These are phyloP conservation scores for Paradendryphiella salina DNA, from an alignment of 2,329 filamentous ascomycete species.

Conservation along the genomic window DNA sequence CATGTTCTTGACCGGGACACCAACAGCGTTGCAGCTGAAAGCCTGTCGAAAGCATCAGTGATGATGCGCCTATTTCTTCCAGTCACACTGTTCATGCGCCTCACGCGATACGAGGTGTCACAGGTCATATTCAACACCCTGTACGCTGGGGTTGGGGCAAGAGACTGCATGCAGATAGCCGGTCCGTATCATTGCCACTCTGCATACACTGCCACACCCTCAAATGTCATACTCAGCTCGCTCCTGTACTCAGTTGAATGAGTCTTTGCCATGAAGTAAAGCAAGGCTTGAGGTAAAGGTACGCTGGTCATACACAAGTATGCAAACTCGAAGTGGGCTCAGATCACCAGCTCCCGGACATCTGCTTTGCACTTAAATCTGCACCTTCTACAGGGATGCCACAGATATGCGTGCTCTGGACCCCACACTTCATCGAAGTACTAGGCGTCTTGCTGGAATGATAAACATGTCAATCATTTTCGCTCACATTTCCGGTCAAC, in stretches of 20 bases:
- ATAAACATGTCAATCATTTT: neutral
- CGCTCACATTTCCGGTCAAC: neutral
- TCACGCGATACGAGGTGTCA: neutral
- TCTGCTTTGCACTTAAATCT: neutral
- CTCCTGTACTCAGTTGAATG: too few relatives aligned
- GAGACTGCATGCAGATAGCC: too few relatives aligned
- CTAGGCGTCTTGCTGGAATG: neutral
- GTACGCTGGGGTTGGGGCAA: too few relatives aligned
- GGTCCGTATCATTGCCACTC: too few relatives aligned
- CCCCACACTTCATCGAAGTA: neutral
- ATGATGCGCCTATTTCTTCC: neutral
- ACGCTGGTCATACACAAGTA: too few relatives aligned
- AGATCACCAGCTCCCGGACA: neutral
- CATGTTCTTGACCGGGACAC: neutral
- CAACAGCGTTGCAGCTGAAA: neutral
- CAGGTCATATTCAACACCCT: neutral
- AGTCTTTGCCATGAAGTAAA: too few relatives aligned
- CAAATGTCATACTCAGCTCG: too few relatives aligned
- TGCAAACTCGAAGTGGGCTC: too few relatives aligned
- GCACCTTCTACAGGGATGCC: neutral
- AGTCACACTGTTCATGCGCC: neutral
- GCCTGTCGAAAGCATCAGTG: neutral
- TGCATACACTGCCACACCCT: too few relatives aligned
- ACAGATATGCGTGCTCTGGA: neutral
- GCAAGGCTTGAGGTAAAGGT: too few relatives aligned